Conservation (phyloP, 1,139 yeast genomes). For the Diutina mesorugosa region DNA sequence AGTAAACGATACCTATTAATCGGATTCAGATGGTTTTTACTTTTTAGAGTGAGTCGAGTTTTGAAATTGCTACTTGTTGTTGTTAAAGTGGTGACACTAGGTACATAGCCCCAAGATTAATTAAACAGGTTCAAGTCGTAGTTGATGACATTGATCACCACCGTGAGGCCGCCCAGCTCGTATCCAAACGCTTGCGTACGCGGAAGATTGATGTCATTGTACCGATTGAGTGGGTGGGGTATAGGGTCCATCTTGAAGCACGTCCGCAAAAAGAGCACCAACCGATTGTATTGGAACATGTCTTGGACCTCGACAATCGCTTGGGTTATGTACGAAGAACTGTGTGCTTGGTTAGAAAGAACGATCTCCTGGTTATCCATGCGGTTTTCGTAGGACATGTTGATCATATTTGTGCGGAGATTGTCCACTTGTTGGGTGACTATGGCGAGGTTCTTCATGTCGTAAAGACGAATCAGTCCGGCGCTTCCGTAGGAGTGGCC, state of each 20-base stretch:
- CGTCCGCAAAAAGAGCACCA: constrained; percentile 1
- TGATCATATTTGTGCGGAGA: not conserved
- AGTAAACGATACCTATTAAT: too few relatives aligned
- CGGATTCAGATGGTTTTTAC: too few relatives aligned
- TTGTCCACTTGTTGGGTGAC: not conserved
- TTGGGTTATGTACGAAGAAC: not conserved
- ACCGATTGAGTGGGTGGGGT: not conserved
- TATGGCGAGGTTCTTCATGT: not conserved
- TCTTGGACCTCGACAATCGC: constrained; percentile 1
- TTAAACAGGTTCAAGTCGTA: constrained; percentile 1
- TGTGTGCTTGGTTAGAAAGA: not conserved
- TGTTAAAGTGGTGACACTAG: too few relatives aligned
- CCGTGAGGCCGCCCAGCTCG: not conserved
- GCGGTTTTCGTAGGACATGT: not conserved
- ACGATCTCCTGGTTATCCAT: not conserved
- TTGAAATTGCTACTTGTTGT: too few relatives aligned
- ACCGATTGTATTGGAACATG: constrained; percentile 2
- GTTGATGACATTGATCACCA: not conserved
- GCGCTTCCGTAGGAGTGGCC: not conserved
- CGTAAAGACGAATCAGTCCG: not conserved
- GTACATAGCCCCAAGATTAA: not conserved
- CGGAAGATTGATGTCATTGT: not conserved
- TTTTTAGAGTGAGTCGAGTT: too few relatives aligned
- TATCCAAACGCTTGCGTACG: constrained; percentile 1
- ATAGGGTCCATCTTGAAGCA: constrained; percentile 2